phyloP scores from a whole-genome alignment of 2,329 filamentous ascomycete genomes.

The Colletotrichum caudatum region DNA sequence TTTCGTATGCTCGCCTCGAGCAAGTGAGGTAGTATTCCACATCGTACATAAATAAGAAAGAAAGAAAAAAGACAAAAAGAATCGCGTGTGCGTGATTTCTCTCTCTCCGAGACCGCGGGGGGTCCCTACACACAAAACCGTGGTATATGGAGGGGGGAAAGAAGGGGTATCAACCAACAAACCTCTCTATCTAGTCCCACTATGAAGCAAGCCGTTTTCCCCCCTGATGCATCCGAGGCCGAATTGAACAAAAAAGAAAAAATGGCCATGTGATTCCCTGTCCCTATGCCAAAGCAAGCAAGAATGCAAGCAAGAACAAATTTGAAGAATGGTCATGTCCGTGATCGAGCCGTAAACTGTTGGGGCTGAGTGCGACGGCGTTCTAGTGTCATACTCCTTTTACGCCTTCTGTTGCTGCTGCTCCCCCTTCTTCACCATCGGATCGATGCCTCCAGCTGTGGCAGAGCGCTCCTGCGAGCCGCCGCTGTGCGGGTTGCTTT shows the following conservation, averaged over 20 bases:
- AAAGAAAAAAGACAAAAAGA: conserved; percentile 9
- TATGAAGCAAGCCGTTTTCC: conserved; percentile 20
- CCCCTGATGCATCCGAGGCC: conserved; percentile 3
- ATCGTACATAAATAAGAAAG: background rate
- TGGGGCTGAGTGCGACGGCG: conserved; percentile 3
- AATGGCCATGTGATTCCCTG: conserved; percentile 6
- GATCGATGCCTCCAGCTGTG: background rate
- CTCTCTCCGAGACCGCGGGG: background rate
- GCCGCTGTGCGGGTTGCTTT: conserved; percentile 36
- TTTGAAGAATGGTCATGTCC: background rate
- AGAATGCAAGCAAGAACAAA: background rate
- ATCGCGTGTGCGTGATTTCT: background rate
- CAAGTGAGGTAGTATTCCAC: conserved; percentile 13
- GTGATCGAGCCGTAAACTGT: conserved; percentile 2
- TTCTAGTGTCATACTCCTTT: background rate
- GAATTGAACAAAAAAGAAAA: background rate
- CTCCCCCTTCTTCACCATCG: conserved; percentile 4
- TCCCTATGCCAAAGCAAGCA: conserved; percentile 19
- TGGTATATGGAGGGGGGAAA: conserved; percentile 27
- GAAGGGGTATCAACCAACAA: conserved; percentile 34
- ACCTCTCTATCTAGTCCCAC: conserved; percentile 37
- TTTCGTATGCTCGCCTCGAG: conserved; percentile 13
- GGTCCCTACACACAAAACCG: conserved; percentile 17
- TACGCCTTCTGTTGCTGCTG: background rate
- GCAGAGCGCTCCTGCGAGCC: background rate